Base-by-base conservation (phyloP, 345 rosid species). In the Eucalyptus urophylla region DNA sequence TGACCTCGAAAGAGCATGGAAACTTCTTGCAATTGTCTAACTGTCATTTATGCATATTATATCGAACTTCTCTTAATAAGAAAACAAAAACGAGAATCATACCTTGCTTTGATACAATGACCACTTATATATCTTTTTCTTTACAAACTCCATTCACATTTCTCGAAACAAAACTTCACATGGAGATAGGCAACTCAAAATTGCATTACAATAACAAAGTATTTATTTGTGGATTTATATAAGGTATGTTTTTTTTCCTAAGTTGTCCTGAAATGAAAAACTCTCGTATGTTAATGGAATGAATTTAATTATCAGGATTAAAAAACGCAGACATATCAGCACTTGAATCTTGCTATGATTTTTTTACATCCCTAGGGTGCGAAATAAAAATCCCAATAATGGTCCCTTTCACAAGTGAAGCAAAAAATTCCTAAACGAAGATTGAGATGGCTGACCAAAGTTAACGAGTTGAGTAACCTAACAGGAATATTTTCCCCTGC, bases 241-340 rank as follows among this genome's bases (percentile, higher is more conserved):
- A 60, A 25, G 69, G 69, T 60, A 27, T 14, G 14, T 60, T 27
- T 29, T 62, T 12, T 62, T 29, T 62, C 33, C 8, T n/a, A 29
- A 62, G 8, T 62, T 27, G 5, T 29, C 69, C n/a, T 62, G 69
- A 29, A 62, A 62, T 29, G 17, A 62, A 62, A 58, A 62, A 56
- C 3, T 56, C 62, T 56, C 29, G 12, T 0, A 56, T 24, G 62
- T 56, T 8, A 53, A 0, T 53, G 56, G 56, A 53, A 19, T 53
- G 5, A 53, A 53, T 53, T 53, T 56, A 9, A 0, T 56, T 56
- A 56, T 24, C 62, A 56, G 29, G 13, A 24, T 56, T 56, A 87
- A 90, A 53, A 91, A 49, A 85, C 88, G 6, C 90, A 90, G 90
- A 29, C 15, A 62, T 13, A 29, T 62, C 3, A 62, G 69, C 31